A percentile compares a stretch with the other conserved stretches of the same genome.
These are phyloP conservation scores for Vaccinium corymbosum DNA, from an alignment of 148 eudicot genomes.

Conservation along the genomic window DNA sequence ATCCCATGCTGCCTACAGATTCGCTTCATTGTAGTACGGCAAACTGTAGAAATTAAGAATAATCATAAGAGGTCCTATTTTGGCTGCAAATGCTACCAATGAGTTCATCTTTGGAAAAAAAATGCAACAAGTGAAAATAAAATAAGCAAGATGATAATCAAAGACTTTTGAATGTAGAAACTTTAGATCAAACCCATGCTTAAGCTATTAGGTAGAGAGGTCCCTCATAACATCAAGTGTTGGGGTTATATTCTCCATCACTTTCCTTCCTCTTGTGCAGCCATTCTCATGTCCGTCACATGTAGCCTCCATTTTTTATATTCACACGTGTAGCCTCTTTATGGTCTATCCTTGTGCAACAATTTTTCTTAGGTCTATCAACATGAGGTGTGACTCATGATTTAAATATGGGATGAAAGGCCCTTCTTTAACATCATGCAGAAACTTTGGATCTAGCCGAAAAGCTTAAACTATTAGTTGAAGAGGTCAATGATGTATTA, in stretches of 20 bases:
- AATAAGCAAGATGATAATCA: background rate
- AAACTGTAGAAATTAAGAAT: conserved; percentile 47
- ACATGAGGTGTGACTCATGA: background rate
- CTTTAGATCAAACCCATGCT: conserved; percentile 11
- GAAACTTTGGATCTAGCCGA: background rate
- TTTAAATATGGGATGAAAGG: background rate
- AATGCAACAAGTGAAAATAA: background rate
- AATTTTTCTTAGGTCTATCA: background rate
- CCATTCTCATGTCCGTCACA: background rate
- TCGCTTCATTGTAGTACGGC: conserved; percentile 96
- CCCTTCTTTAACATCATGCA: background rate
- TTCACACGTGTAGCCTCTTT: background rate
- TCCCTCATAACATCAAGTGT: background rate
- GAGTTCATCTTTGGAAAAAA: background rate
- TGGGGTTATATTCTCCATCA: background rate
- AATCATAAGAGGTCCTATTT: background rate
- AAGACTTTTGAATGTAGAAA: background rate
- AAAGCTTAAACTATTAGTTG: background rate
- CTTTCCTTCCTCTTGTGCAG: background rate
- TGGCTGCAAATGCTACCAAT: background rate
- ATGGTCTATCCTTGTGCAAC: background rate
- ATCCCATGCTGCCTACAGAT: conserved; percentile 96
- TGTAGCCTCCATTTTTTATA: background rate
- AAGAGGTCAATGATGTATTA: background rate
- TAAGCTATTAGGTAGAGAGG: background rate